Percentiles rank a stretch among this genome's conserved stretches.
These are phyloP conservation scores for Diutina scorzettiae DNA, from an alignment of 1,139 yeast genomes.

Conservation along the genomic window DNA sequence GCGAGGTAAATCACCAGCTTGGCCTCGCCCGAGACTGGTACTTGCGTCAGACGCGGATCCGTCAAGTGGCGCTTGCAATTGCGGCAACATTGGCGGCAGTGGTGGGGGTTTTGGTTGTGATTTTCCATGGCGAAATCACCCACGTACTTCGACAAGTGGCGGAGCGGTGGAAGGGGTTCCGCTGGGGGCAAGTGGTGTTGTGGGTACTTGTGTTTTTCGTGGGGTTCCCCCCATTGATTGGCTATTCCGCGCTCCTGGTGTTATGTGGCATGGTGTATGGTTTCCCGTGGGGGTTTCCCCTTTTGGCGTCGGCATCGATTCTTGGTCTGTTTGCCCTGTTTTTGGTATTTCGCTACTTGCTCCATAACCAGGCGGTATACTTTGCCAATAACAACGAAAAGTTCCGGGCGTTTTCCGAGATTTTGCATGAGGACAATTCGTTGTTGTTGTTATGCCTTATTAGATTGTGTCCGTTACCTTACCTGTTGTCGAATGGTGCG, in stretches of 20 bases:
- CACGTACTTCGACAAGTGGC: constrained; percentile 32
- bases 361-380: constrained; percentile 42
- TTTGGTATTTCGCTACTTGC: constrained; percentile 47
- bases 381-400: constrained; percentile 44
- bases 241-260: constrained; percentile 61
- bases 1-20: background rate
- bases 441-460: constrained; percentile 57
- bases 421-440: constrained; percentile 53
- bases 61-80: background rate
- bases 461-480: constrained; percentile 85
- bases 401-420: constrained; percentile 65
- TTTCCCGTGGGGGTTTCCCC: constrained; percentile 66
- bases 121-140: constrained; percentile 39
- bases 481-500: constrained; percentile 86
- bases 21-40: background rate
- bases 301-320: constrained; percentile 58
- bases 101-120: constrained; percentile 11
- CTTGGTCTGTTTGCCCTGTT: constrained; percentile 69
- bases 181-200: constrained; percentile 43
- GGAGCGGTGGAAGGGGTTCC: constrained; percentile 30
- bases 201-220: constrained; percentile 32
- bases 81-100: constrained; percentile 16
- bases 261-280: constrained; percentile 81
- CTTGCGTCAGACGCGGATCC: background rate
- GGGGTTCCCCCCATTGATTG: constrained; percentile 80